Conservation (phyloP, 2,329 filamentous ascomycete genomes). For the Orbilia oligospora region DNA sequence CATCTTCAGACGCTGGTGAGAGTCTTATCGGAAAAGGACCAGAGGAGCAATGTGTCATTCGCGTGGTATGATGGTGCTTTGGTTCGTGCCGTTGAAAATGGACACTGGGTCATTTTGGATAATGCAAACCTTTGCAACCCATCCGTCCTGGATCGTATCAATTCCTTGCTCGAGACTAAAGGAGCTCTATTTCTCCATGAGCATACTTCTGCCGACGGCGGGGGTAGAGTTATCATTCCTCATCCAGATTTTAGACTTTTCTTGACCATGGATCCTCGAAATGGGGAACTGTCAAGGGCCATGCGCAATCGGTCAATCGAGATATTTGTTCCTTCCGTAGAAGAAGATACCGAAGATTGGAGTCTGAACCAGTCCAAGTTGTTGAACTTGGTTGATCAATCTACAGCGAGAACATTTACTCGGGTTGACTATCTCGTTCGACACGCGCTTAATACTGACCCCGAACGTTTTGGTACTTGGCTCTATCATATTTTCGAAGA, state of each 20-base stretch:
- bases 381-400: constrained; percentile 50
- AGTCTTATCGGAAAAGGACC: constrained; percentile 30
- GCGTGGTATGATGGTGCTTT: constrained; percentile 97
- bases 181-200: constrained; percentile 93
- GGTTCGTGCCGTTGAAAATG: constrained; percentile 85
- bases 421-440: constrained; percentile 39
- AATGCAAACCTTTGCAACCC: constrained; percentile 97
- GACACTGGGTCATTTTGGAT: constrained; percentile 93
- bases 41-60: constrained; percentile 75
- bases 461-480: constrained; percentile 34
- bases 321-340: constrained; percentile 72
- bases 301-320: constrained; percentile 97
- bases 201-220: constrained; percentile 85
- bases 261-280: constrained; percentile 89
- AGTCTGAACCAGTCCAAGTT: constrained; percentile 26
- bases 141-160: constrained; percentile 92
- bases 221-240: constrained; percentile 82
- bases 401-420: constrained; percentile 32
- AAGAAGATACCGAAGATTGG: constrained; percentile 51
- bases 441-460: constrained; percentile 12
- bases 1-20: constrained; percentile 13
- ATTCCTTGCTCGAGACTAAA: constrained; percentile 92
- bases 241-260: constrained; percentile 93
- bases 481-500: constrained; percentile 49
- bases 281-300: constrained; percentile 93